Evolutionary conservation across 768 basidiomycete genomes (phyloP).

Genomic region (Galerina sulciceps): DNA sequence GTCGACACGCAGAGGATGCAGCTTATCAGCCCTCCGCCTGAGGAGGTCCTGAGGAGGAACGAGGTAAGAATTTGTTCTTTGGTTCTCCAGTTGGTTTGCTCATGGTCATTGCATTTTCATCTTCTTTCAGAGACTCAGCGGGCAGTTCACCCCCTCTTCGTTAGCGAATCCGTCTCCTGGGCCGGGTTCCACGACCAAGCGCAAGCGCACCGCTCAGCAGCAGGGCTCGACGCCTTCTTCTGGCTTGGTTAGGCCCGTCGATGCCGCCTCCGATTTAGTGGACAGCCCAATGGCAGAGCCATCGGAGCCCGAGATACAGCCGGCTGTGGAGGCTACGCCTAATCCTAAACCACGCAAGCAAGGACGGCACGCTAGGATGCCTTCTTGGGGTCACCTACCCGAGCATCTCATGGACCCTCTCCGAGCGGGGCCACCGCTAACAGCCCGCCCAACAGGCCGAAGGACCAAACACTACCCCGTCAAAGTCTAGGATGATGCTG

Average conservation of each 20-base stretch:
- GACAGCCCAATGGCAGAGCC: not conserved
- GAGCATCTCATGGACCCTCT: conserved; percentile 13
- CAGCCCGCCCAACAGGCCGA: not conserved
- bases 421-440: not conserved
- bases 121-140: conserved; percentile 6
- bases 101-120: not conserved
- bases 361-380: conserved; percentile 23
- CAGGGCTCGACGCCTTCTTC: not conserved
- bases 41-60: conserved; percentile 49
- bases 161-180: conserved; percentile 18
- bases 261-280: not conserved
- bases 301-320: conserved; percentile 1
- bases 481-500: conserved; percentile 29
- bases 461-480: conserved; percentile 16
- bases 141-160: conserved; percentile 26
- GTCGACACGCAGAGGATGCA: conserved; percentile 32
- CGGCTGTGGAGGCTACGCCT: conserved; percentile 49
- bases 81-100: not conserved
- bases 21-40: conserved; percentile 66
- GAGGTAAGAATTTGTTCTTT: conserved; percentile 21
- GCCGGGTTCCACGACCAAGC: conserved; percentile 30
- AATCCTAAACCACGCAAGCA: conserved; percentile 68
- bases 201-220: conserved; percentile 33
- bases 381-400: conserved; percentile 33
- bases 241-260: not conserved